Evolutionary conservation across 371 early-diverging fungal genomes (phyloP).

Genomic region (Batkoa obscura): DNA sequence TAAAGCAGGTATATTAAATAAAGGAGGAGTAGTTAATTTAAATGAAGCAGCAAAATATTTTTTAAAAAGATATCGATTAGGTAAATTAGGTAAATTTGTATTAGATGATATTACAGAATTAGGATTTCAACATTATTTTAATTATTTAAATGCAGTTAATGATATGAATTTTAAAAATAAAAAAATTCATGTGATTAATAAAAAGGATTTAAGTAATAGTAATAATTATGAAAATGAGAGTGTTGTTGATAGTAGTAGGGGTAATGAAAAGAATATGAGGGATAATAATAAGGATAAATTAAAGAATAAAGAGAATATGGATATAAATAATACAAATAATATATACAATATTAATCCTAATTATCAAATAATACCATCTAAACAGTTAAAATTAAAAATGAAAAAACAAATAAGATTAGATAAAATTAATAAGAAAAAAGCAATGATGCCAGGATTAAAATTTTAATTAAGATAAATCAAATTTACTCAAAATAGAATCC

Average conservation of each 20-base stretch:
- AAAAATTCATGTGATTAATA: too few species aligned
- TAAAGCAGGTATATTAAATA: conserved; percentile 52
- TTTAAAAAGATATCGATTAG: conserved; percentile 47
- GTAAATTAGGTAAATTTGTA: conserved; percentile 46
- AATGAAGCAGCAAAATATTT: conserved; percentile 47
- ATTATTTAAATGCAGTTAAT: background rate
- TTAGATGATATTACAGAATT: conserved; percentile 42
- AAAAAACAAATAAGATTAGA: background rate
- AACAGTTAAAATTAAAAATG: background rate
- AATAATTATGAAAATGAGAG: too few species aligned
- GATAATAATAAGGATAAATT: too few species aligned
- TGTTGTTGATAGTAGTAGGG: too few species aligned
- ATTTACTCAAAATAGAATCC: too few species aligned
- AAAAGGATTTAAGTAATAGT: too few species aligned
- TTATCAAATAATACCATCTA: background rate
- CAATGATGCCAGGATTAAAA: background rate
- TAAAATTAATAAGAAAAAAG: background rate
- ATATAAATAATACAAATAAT: too few species aligned
- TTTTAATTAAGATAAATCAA: background rate
- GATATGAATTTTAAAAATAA: too few species aligned
- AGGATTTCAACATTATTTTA: conserved; percentile 25
- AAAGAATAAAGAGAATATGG: too few species aligned
- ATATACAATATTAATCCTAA: background rate
- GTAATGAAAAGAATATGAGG: too few species aligned
- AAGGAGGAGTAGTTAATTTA: conserved; percentile 44